A percentile compares a stretch with the other conserved stretches of the same genome.
phyloP scores from a whole-genome alignment of 495 filamentous ascomycete genomes.

The Cercophora scortea region DNA sequence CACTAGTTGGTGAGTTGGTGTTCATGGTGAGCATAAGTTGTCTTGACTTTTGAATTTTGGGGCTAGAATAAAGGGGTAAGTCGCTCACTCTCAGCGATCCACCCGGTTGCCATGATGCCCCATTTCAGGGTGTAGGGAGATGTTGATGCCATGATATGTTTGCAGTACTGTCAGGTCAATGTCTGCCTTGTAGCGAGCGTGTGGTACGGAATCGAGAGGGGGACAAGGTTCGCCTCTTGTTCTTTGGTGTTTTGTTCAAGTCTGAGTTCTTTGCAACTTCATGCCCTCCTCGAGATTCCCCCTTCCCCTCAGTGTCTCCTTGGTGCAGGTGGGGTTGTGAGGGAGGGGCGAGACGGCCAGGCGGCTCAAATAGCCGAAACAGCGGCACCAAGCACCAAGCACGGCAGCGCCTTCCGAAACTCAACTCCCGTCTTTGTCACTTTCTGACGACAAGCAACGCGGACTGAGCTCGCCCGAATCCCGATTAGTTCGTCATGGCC shows the following conservation, averaged over 20 bases:
- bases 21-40: not conserved
- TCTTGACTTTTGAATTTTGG: not conserved
- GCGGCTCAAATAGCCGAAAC: conserved; percentile 24
- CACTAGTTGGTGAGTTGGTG: not conserved
- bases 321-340: not conserved
- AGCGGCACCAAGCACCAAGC: not conserved
- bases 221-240: not conserved
- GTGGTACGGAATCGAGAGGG: too few relatives aligned
- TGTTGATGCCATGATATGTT: conserved; percentile 35
- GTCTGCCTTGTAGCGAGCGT: too few relatives aligned
- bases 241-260: not conserved
- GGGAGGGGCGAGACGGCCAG: conserved; percentile 9
- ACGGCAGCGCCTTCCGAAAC: conserved; percentile 3
- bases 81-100: conserved; percentile 62
- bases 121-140: conserved; percentile 57
- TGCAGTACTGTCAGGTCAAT: not conserved
- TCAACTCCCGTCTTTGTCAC: too few relatives aligned
- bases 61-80: not conserved
- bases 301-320: not conserved
- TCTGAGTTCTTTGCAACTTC: not conserved
- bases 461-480: not conserved
- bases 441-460: not conserved
- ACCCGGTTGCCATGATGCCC: conserved; percentile 80
- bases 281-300: not conserved
- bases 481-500: not conserved